A percentile compares a stretch with the other conserved stretches of the same genome.
These are phyloP conservation scores for Tulasnella sp. DNA, from an alignment of 768 basidiomycete genomes.

Conservation along the genomic window DNA sequence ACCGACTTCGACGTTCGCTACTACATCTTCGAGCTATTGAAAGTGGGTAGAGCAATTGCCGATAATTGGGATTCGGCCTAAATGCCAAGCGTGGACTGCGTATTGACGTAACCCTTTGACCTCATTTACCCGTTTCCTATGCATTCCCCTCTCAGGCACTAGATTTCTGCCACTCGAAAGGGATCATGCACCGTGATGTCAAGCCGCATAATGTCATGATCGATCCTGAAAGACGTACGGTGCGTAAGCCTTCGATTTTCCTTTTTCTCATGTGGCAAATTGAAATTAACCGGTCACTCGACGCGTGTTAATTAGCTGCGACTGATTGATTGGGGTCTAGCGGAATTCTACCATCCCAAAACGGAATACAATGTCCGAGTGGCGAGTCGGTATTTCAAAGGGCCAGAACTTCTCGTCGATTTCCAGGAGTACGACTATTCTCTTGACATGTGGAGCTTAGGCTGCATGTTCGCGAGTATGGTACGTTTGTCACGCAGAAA, in stretches of 20 bases:
- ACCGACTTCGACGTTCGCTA: slow-evolving; percentile 63
- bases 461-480: slow-evolving; percentile 73
- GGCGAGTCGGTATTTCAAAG: slow-evolving; percentile 69
- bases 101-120: not conserved
- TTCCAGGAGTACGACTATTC: slow-evolving; percentile 71
- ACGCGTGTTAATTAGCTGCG: slow-evolving; percentile 41
- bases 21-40: slow-evolving; percentile 64
- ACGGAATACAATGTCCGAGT: slow-evolving; percentile 71
- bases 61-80: not conserved
- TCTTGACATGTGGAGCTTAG: slow-evolving; percentile 69
- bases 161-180: slow-evolving; percentile 67
- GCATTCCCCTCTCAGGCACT: slow-evolving; percentile 45
- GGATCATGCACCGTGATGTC: slow-evolving; percentile 68
- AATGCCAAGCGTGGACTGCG: not conserved
- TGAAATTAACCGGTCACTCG: slow-evolving; percentile 2
- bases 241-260: slow-evolving; percentile 37
- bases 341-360: slow-evolving; percentile 70
- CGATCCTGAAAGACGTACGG: slow-evolving; percentile 58
- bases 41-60: slow-evolving; percentile 31
- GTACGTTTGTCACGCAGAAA: slow-evolving; percentile 40
- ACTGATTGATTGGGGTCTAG: slow-evolving; percentile 73
- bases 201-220: slow-evolving; percentile 74
- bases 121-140: not conserved
- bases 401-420: slow-evolving; percentile 66
- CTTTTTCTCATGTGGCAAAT: not conserved